Evolutionary conservation across 1,139 yeast species (phyloP).

Genomic region (Scheffersomyces stambukii): DNA sequence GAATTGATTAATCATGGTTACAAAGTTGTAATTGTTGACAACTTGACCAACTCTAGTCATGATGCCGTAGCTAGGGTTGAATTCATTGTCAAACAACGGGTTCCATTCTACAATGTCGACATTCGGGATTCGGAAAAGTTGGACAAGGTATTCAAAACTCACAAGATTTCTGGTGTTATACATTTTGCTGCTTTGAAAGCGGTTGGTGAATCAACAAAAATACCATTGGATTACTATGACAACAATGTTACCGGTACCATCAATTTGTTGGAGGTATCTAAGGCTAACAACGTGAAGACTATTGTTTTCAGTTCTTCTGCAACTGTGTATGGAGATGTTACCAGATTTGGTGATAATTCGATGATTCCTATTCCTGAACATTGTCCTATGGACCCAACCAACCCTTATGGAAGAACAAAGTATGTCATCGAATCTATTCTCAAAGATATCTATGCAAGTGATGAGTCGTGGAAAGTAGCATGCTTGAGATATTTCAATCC

Average conservation of each 20-base stretch:
- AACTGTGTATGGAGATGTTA: conserved; percentile 82
- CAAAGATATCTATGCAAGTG: conserved; percentile 51
- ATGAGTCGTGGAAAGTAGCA: conserved; percentile 54
- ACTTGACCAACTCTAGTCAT: conserved; percentile 61
- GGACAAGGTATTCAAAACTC: conserved; percentile 43
- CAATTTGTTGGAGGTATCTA: conserved; percentile 53
- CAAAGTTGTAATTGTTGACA: conserved; percentile 69
- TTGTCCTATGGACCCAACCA: conserved; percentile 73
- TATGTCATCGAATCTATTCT: conserved; percentile 60
- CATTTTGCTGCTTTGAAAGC: conserved; percentile 89
- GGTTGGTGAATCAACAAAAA: conserved; percentile 73
- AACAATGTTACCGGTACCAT: conserved; percentile 69
- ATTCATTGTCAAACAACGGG: conserved; percentile 41
- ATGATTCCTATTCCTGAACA: conserved; percentile 65
- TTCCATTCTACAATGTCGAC: conserved; percentile 62
- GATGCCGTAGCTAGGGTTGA: conserved; percentile 69
- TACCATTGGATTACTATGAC: conserved; percentile 69
- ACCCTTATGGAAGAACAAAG: conserved; percentile 78
- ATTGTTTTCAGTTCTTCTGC: conserved; percentile 78
- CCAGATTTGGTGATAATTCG: conserved; percentile 67
- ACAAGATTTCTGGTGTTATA: conserved; percentile 57
- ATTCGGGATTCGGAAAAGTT: conserved; percentile 49
- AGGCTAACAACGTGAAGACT: conserved; percentile 42
- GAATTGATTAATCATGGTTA: conserved; percentile 63
- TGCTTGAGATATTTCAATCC: conserved; percentile 77